These are phyloP conservation scores for Phytophthora citrophthora DNA, from an alignment of 352 stramenopile genomes.

Conservation along the genomic window DNA sequence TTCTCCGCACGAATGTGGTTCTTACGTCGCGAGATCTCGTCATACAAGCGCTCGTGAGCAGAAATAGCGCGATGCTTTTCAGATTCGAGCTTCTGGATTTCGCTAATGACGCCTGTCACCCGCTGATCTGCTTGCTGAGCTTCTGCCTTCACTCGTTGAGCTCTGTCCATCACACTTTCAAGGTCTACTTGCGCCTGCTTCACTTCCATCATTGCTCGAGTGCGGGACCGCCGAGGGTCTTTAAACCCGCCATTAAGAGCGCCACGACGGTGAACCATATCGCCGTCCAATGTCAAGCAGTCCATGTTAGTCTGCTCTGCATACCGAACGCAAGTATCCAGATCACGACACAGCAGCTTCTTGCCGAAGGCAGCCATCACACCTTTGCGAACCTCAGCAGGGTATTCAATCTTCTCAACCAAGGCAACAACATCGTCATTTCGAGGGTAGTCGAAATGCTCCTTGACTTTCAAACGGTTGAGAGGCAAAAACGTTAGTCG, in stretches of 20 bases:
- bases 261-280: constrained; percentile 97
- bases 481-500: constrained; percentile 98
- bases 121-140: constrained; percentile 92
- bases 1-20: constrained; percentile 76
- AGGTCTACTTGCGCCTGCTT: constrained; percentile 78
- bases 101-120: constrained; percentile 82
- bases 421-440: constrained; percentile 87
- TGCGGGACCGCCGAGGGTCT: constrained; percentile 84
- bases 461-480: constrained; percentile 90
- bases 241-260: constrained; percentile 97
- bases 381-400: constrained; percentile 87
- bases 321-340: constrained; percentile 90
- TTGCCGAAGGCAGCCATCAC: constrained; percentile 97
- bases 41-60: constrained; percentile 76
- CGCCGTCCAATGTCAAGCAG: constrained; percentile 98
- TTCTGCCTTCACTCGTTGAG: constrained; percentile 85
- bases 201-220: constrained; percentile 87
- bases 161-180: constrained; percentile 70
- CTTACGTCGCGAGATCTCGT: constrained; percentile 83
- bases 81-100: constrained; percentile 85
- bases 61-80: constrained; percentile 81
- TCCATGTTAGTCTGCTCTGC: constrained; percentile 93
- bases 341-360: constrained; percentile 95
- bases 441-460: constrained; percentile 72
- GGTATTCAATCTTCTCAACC: constrained; percentile 88